These are phyloP conservation scores for Epichloe aotearoae DNA, from an alignment of 2,329 filamentous ascomycete genomes.

Conservation along the genomic window DNA sequence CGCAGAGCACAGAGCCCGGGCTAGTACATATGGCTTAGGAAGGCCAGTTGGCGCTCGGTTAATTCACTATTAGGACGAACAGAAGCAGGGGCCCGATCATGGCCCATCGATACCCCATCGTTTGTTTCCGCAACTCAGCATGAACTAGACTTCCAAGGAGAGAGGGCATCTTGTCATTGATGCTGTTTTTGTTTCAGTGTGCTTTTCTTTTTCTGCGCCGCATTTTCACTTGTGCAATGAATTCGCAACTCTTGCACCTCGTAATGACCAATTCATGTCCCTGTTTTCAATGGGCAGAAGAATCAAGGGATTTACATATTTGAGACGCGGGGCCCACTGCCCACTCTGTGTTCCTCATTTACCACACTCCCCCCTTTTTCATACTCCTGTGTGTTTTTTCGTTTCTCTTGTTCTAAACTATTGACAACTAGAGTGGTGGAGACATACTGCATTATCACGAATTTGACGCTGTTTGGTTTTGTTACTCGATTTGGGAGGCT, in stretches of 20 bases:
- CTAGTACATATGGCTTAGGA: slow-evolving; percentile 28
- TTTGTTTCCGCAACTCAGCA: not conserved
- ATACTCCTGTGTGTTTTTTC: not conserved
- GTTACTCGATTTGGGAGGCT: not conserved
- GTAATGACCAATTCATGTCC: too few species aligned
- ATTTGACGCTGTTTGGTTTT: not conserved
- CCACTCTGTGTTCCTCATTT: too few species aligned
- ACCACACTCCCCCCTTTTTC: not conserved
- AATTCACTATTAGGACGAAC: not conserved
- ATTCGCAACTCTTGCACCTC: too few species aligned
- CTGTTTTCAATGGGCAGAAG: too few species aligned
- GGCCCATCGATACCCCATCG: slow-evolving; percentile 13
- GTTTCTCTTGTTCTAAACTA: not conserved
- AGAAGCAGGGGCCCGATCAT: not conserved
- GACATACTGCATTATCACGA: not conserved
- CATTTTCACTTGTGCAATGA: not conserved
- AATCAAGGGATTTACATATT: too few species aligned
- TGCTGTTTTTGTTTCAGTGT: not conserved
- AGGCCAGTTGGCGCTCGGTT: slow-evolving; percentile 6
- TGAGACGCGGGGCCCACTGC: too few species aligned
- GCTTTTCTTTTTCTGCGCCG: not conserved
- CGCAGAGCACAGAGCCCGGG: slow-evolving; percentile 59
- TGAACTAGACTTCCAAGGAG: not conserved
- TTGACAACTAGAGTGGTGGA: not conserved
- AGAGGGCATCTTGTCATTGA: not conserved